phyloP scores from a whole-genome alignment of 2,329 filamentous ascomycete species.

The Talaromyces sp. region DNA sequence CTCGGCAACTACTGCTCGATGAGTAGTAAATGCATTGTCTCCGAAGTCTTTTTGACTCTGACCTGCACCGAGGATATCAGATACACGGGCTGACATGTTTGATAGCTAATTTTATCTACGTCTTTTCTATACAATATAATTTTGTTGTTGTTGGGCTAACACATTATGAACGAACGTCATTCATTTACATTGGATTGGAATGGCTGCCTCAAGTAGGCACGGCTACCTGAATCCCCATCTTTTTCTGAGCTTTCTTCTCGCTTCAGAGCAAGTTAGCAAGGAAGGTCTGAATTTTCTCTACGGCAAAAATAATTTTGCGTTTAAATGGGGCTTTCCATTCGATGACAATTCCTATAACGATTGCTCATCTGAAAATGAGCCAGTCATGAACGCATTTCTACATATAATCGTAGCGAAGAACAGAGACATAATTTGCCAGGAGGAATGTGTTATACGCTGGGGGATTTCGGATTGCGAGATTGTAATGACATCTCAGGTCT shows the following conservation, averaged over 20 bases:
- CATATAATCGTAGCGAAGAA: not conserved
- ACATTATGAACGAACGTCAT: too few species aligned
- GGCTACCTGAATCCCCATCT: too few species aligned
- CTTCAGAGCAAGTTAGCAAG: not conserved
- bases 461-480: not conserved
- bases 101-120: too few species aligned
- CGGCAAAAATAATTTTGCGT: not conserved
- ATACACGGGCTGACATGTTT: not conserved
- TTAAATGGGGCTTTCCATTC: too few species aligned
- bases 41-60: not conserved
- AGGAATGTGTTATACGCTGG: not conserved
- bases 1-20: not conserved
- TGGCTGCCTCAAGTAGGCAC: too few species aligned
- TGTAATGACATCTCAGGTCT: not conserved
- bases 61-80: not conserved
- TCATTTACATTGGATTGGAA: too few species aligned
- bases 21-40: not conserved
- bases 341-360: too few species aligned
- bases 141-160: too few species aligned
- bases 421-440: not conserved
- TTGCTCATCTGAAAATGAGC: too few species aligned
- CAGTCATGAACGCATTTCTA: not conserved
- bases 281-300: not conserved
- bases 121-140: not conserved
- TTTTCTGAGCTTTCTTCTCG: not conserved